Percentiles rank a stretch among this genome's conserved stretches.
These are phyloP conservation scores for Dryas drummondii DNA, from an alignment of 306 rosid species.

Conservation along the genomic window DNA sequence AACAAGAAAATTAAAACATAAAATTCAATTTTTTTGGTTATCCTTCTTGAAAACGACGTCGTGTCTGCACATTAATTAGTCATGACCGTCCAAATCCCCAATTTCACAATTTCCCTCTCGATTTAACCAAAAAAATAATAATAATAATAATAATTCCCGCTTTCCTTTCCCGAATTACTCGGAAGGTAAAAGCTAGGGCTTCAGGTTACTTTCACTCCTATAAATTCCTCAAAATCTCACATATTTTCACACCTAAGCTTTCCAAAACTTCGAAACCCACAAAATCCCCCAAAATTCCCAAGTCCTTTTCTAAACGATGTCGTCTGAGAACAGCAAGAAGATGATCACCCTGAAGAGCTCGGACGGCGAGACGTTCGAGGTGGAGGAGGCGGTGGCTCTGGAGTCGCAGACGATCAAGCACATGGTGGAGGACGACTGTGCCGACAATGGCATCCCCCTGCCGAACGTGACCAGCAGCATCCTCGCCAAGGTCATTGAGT, in stretches of 20 bases:
- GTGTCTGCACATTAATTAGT: neutral
- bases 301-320: neutral
- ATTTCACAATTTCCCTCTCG: no score
- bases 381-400: conserved; percentile 27
- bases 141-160: neutral
- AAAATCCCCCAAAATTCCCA: neutral
- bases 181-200: neutral
- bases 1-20: neutral
- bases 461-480: conserved; percentile 17
- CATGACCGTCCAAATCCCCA: neutral
- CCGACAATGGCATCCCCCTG: conserved; percentile 19
- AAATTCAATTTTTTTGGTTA: no score
- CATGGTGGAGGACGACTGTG: conserved; percentile 26
- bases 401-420: conserved; percentile 31
- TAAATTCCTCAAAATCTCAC: neutral
- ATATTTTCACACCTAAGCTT: no score
- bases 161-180: neutral
- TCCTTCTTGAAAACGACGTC: neutral
- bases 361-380: conserved; percentile 27
- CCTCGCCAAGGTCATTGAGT: conserved; percentile 36
- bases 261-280: neutral
- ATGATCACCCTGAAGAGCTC: conserved; percentile 30
- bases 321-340: conserved; percentile 21
- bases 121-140: neutral
- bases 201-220: neutral